Evolutionary conservation across 345 rosid species (phyloP), one percentile per base, ranked within the genome.

Genomic region (Viola odorata): DNA sequence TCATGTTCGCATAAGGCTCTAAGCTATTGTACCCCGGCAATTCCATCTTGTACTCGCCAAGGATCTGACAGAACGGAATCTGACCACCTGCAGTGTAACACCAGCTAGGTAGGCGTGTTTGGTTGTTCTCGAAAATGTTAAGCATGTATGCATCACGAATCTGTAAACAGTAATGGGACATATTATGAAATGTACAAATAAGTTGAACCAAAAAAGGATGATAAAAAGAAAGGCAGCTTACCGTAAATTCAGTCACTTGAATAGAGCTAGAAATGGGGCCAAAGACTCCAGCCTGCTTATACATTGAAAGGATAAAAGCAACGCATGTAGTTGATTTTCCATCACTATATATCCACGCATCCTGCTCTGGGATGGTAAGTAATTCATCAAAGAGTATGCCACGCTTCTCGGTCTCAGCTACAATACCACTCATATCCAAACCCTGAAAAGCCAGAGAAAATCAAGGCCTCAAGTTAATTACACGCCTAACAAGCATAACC

Each of bases 171-270:
- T 17, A 45, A 58, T 13, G 39, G 9, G 3, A 9, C 68, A 37
- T 15, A 12, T 52, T 50, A 51, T 7, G 8, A 55, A 37, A 12
- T 45, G 65, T 37, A 1, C 47, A 37, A 65, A n/a, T 17, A 38
- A 50, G 57, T 17, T 40, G 50, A 66, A 47, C 12, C 17, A n/a
- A 12, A 5, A 15, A 5, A 5, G 44, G 53, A 17, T 2, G n/a
- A 54, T 45, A 7, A 32, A 49, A 53, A 37, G 15, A 52, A 17
- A 3, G 11, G 53, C 44, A 40, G 74, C 92, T 77, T 67, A 88
- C 99, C 5, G 97, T 91, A 80, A 94, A 94, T 62, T 94, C 97
- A 17, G 99, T 91, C 37, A 91, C 96, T 91, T 91, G 97, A 72
- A 95, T 71, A 39, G 86, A 82, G 81, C 80, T 75, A 47, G 89